Evolutionary conservation across 257 asterid genomes (phyloP).

Genomic region (Petrea volubilis): DNA sequence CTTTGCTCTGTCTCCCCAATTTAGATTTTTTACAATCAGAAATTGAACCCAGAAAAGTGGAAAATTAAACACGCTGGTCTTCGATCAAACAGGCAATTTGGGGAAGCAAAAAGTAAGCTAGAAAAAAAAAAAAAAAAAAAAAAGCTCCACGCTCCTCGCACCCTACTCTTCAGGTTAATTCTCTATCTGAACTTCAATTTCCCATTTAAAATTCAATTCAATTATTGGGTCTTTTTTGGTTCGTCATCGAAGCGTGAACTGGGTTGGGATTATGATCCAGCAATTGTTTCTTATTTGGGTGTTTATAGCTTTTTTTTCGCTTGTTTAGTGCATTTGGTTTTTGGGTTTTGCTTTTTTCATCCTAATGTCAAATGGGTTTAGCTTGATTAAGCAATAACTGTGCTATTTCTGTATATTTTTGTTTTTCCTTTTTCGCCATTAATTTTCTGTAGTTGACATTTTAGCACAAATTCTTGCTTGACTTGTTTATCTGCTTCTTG

Average conservation of each 20-base stretch:
- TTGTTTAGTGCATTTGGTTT: constrained; percentile 29
- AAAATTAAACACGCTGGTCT: constrained; percentile 29
- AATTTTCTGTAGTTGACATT: constrained; percentile 1
- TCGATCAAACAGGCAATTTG: constrained; percentile 30
- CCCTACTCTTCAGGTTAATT: constrained; percentile 54
- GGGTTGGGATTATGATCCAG: constrained; percentile 38
- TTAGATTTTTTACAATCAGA: constrained; percentile 24
- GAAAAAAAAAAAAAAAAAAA: neutral
- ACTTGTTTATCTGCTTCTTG: neutral
- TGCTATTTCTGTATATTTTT: too few relatives aligned
- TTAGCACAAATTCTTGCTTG: neutral
- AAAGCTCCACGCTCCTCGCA: constrained; percentile 16
- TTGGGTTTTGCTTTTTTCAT: constrained; percentile 1
- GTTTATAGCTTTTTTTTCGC: constrained; percentile 4
- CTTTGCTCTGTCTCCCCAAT: constrained; percentile 20
- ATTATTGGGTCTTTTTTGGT: constrained; percentile 17
- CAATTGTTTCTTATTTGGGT: neutral
- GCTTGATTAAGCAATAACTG: constrained; percentile 20
- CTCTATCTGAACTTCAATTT: constrained; percentile 9
- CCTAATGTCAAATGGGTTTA: constrained; percentile 12
- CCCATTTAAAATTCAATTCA: constrained; percentile 27
- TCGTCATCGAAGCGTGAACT: constrained; percentile 26
- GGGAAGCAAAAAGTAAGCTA: constrained; percentile 5
- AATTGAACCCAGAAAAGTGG: constrained; percentile 18
- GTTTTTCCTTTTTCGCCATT: neutral